Percentiles rank a stretch among this genome's conserved stretches.
phyloP scores from a whole-genome alignment of 139 green algal species.

The Yamagishiella unicocca region DNA sequence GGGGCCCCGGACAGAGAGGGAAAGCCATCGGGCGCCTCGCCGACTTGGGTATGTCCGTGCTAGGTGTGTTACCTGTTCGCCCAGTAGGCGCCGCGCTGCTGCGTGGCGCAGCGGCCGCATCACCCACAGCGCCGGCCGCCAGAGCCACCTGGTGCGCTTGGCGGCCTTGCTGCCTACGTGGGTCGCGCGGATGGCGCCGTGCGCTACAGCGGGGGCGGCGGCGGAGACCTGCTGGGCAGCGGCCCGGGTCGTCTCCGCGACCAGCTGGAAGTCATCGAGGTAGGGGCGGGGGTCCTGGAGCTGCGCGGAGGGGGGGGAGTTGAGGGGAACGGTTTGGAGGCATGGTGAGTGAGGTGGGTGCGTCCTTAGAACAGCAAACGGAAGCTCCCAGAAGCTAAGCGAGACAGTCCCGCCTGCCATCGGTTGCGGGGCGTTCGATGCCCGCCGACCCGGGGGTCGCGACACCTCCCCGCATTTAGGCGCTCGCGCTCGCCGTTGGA shows the following conservation, averaged over 20 bases:
- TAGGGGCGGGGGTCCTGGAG: slow-evolving; percentile 45
- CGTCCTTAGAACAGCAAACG: too few relatives aligned
- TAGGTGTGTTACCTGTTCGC: not conserved
- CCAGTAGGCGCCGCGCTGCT: slow-evolving; percentile 28
- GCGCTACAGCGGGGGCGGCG: slow-evolving; percentile 1
- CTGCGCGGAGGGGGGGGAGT: not conserved
- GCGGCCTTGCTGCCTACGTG: slow-evolving; percentile 9
- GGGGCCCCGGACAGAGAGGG: too few relatives aligned
- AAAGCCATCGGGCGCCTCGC: too few relatives aligned
- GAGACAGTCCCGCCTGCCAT: too few relatives aligned
- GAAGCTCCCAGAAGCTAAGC: too few relatives aligned
- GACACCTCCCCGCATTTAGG: too few relatives aligned
- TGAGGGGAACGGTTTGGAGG: not conserved
- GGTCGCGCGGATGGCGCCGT: not conserved
- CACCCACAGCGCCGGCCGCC: slow-evolving; percentile 35
- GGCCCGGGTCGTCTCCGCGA: slow-evolving; percentile 4
- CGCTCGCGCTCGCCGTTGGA: too few relatives aligned
- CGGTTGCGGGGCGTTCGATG: too few relatives aligned
- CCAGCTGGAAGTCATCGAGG: slow-evolving; percentile 42
- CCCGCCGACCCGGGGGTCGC: too few relatives aligned
- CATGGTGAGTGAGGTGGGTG: too few relatives aligned
- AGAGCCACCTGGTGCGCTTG: slow-evolving; percentile 39
- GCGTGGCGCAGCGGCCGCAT: slow-evolving; percentile 15
- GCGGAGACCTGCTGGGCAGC: slow-evolving; percentile 15
- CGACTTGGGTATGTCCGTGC: too few relatives aligned